Conservation (phyloP, 2,329 filamentous ascomycete species). For the Aspergillus awamori region DNA sequence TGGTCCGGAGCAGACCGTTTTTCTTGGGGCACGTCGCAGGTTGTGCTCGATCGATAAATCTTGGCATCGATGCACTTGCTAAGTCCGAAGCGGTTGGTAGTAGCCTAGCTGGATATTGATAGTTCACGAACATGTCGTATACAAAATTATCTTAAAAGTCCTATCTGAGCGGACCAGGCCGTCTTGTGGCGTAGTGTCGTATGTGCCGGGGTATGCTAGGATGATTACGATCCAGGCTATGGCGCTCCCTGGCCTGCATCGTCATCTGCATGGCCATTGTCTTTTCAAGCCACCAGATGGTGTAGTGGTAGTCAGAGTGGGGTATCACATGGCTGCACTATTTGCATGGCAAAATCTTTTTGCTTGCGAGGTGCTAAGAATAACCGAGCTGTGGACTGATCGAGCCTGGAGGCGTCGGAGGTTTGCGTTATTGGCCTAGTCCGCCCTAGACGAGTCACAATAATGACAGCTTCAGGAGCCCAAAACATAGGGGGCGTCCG, state of each 20-base stretch:
- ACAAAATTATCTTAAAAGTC: too few relatives aligned
- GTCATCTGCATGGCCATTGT: background rate
- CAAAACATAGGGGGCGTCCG: slow-evolving; percentile 4
- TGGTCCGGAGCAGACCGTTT: too few relatives aligned
- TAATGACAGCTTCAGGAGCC: slow-evolving; percentile 1
- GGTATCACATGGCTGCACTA: slow-evolving; percentile 13
- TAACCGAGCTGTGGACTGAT: slow-evolving; percentile 4
- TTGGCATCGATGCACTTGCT: too few relatives aligned
- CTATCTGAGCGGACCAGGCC: background rate
- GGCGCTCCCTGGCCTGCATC: slow-evolving; percentile 2
- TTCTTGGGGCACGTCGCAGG: too few relatives aligned
- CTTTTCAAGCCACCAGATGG: slow-evolving; percentile 2
- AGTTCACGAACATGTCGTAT: too few relatives aligned
- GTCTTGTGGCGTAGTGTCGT: background rate
- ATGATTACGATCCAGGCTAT: background rate
- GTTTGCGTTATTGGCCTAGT: background rate
- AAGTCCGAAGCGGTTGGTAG: too few relatives aligned
- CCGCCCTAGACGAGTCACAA: background rate
- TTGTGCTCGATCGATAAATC: too few relatives aligned
- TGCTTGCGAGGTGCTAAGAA: slow-evolving; percentile 1
- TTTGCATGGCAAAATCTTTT: slow-evolving; percentile 5
- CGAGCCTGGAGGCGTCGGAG: background rate
- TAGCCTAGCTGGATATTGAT: too few relatives aligned
- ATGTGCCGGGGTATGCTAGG: background rate
- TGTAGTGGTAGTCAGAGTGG: slow-evolving; percentile 4